phyloP scores from a whole-genome alignment of 2,329 filamentous ascomycete genomes.

The Pseudogymnoascus sp. region DNA sequence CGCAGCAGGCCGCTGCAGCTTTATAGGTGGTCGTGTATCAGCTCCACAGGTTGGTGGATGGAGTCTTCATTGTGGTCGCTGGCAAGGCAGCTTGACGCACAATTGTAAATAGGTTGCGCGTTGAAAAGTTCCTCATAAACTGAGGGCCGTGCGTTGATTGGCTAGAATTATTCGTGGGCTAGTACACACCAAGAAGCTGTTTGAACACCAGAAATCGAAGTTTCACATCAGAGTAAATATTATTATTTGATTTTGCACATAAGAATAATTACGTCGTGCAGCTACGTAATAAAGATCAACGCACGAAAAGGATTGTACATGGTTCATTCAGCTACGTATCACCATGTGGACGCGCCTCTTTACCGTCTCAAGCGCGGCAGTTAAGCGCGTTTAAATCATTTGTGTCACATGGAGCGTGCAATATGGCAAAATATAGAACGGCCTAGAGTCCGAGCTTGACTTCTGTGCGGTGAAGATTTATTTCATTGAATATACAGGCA shows the following conservation, averaged over 20 bases:
- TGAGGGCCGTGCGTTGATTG: slow-evolving; percentile 9
- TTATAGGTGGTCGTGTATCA: slow-evolving; percentile 11
- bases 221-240: neutral
- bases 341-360: neutral
- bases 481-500: slow-evolving; percentile 9
- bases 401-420: neutral
- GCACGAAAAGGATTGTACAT: neutral
- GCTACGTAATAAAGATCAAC: neutral
- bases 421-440: neutral
- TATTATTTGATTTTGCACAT: neutral
- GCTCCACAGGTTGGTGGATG: slow-evolving; percentile 8
- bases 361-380: neutral
- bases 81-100: slow-evolving; percentile 8
- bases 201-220: neutral
- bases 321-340: neutral
- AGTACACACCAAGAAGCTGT: neutral
- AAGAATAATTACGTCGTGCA: neutral
- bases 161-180: slow-evolving; percentile 3
- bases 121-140: slow-evolving; percentile 10
- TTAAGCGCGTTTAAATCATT: neutral
- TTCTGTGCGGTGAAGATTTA: slow-evolving; percentile 2
- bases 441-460: neutral
- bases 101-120: slow-evolving; percentile 5
- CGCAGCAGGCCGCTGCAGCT: slow-evolving; percentile 26
- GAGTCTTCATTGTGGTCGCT: slow-evolving; percentile 9